Base-by-base conservation (phyloP, 352 stramenopile genomes). In the Aphanomyces invadans region DNA sequence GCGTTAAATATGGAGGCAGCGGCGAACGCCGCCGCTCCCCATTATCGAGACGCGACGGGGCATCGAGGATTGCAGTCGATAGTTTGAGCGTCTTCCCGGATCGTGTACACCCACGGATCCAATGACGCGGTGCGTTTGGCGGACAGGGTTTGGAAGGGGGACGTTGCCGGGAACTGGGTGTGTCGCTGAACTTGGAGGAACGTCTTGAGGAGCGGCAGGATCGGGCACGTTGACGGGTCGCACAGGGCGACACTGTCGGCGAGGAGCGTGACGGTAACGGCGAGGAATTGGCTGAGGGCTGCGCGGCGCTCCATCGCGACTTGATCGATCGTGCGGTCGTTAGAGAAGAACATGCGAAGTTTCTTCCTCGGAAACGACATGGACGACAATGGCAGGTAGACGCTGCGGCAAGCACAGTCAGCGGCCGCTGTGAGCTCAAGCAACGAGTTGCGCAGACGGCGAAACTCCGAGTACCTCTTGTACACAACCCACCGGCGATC, bases 401-500 rank as follows among this genome's bases (percentile, higher is more conserved):
- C 36, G 25, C 46, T 56, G 7, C 46, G 60, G 36, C 60, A 67
- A n/a, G 17, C 19, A 21, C 60, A 67, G 7, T 19, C 19, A 5
- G 26, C n/a, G 12, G 28, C n/a, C 5, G 17, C 17, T 11, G 60
- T 67, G 33, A 67, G 21, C 15, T 25, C 33, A 3, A 90, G 63
- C 39, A 92, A 62, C 60, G 79, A 59, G 33, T 71, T 65, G 17
- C 81, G 79, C 17, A 92, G 77, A 17, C 75, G 73, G 52, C 81
- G 79, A 70, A 90, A 87, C 55, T 92, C 77, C 39, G 80, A 89
- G 73, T 73, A 92, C 54, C 83, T 77, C 73, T 85, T 87, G 55
- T 80, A 68, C 19, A 90, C 31, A 28, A 84, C 71, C 46, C 81
- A 88, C 28, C 77, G 70, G 51, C 83, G 77, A 17, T 59, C 59